phyloP scores from a whole-genome alignment of 306 rosid genomes.

The Medicago lupulina region DNA sequence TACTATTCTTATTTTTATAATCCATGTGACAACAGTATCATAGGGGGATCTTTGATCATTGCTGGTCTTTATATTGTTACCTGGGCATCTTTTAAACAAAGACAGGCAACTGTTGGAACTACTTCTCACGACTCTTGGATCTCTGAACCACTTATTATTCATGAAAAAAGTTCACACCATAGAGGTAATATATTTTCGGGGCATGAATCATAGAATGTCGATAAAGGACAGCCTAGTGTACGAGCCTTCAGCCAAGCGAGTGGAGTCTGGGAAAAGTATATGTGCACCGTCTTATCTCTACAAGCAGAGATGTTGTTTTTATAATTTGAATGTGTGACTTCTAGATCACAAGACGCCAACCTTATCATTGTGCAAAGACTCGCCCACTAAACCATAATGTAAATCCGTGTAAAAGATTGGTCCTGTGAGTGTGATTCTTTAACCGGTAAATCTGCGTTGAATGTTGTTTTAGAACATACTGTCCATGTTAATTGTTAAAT shows the following conservation, averaged over 20 bases:
- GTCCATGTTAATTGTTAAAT: not conserved
- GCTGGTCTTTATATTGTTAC: slow-evolving; percentile 82
- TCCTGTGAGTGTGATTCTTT: not conserved
- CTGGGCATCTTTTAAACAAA: slow-evolving; percentile 80
- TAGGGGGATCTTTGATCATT: slow-evolving; percentile 78
- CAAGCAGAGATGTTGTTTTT: not conserved
- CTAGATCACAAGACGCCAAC: not conserved
- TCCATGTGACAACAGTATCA: slow-evolving; percentile 57
- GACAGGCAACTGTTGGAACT: slow-evolving; percentile 44
- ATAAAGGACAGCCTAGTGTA: not conserved
- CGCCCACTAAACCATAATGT: not conserved
- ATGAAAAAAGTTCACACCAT: slow-evolving; percentile 44
- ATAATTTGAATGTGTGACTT: not conserved
- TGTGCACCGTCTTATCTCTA: not conserved
- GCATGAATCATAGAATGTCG: not conserved
- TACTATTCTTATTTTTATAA: slow-evolving; percentile 34
- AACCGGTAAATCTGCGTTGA: not conserved
- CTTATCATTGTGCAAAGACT: not conserved
- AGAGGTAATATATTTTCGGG: not conserved
- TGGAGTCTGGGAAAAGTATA: not conserved
- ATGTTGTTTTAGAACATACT: not conserved
- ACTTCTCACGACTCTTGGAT: slow-evolving; percentile 43
- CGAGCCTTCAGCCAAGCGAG: not conserved
- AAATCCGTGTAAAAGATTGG: not conserved
- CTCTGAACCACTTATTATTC: slow-evolving; percentile 69